Percentiles rank a stretch among this genome's conserved stretches.
Conservation (phyloP, 176 grass and related monocot species). For the Puya raimondii region DNA sequence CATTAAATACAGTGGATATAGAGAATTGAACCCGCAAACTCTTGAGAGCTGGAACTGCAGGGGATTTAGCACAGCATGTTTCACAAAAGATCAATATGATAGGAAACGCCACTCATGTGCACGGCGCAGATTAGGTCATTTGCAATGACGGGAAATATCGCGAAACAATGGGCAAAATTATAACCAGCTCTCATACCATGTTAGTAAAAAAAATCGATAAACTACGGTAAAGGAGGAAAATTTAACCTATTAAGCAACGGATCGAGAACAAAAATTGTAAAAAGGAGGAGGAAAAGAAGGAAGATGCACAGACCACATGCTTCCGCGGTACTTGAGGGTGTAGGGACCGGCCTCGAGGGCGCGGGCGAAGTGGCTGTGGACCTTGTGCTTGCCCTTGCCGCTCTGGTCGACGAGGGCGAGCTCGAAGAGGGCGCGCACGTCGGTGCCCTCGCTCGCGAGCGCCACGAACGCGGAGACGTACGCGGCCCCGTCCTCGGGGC, state of each 20-base stretch:
- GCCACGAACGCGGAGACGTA: constrained; percentile 69
- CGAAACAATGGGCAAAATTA: too few species aligned
- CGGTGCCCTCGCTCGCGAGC: constrained; percentile 51
- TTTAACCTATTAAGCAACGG: background rate
- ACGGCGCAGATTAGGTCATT: too few species aligned
- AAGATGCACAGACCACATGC: constrained; percentile 12
- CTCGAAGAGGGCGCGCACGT: constrained; percentile 60
- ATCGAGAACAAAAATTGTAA: background rate
- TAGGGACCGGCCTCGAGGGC: constrained; percentile 9
- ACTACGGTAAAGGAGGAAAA: background rate
- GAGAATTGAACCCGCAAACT: too few species aligned
- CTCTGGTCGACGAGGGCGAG: constrained; percentile 61
- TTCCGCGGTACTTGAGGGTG: constrained; percentile 17
- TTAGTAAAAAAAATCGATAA: too few species aligned
- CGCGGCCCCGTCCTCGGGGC: constrained; percentile 40
- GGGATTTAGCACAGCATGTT: too few species aligned
- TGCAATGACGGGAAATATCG: too few species aligned
- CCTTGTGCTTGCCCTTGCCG: constrained; percentile 19
- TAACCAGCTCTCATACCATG: too few species aligned
- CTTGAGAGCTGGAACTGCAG: too few species aligned
- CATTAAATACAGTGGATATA: too few species aligned
- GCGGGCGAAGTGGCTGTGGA: constrained; percentile 13
- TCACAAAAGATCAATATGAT: too few species aligned
- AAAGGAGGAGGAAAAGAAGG: background rate
- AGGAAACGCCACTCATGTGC: too few species aligned